Evolutionary conservation across 2,329 filamentous ascomycete species (phyloP).

Genomic region (Aspergillus fructus): DNA sequence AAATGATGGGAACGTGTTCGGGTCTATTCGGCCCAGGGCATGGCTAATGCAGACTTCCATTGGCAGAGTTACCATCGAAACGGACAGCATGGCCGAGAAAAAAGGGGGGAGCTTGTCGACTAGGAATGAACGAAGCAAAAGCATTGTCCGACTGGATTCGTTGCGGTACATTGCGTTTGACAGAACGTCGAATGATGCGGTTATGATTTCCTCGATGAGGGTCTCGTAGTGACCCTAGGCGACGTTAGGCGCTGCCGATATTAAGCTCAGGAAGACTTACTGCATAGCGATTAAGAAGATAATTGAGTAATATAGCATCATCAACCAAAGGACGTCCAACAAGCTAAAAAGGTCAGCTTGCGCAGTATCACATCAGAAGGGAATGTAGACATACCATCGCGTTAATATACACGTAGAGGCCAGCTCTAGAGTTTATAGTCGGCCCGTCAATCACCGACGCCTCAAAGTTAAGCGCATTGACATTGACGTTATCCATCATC

Average conservation of each 20-base stretch:
- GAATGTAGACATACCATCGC: slow-evolving; percentile 60
- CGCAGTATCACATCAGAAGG: not conserved
- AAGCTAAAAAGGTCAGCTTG: slow-evolving; percentile 57
- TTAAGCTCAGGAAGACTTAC: slow-evolving; percentile 44
- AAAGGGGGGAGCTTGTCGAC: slow-evolving; percentile 69
- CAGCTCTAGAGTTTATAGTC: slow-evolving; percentile 72
- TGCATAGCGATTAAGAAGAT: slow-evolving; percentile 81
- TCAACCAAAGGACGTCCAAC: slow-evolving; percentile 80
- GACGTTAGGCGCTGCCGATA: slow-evolving; percentile 1
- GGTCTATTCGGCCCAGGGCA: slow-evolving; percentile 63
- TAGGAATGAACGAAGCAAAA: slow-evolving; percentile 81
- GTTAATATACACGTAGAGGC: slow-evolving; percentile 82
- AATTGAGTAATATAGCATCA: slow-evolving; percentile 73
- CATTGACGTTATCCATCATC: slow-evolving; percentile 43
- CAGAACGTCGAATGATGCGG: slow-evolving; percentile 85
- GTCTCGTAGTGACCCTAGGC: slow-evolving; percentile 70
- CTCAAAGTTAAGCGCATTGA: slow-evolving; percentile 53
- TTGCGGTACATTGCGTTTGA: slow-evolving; percentile 79
- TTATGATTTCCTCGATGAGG: slow-evolving; percentile 77
- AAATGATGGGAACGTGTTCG: slow-evolving; percentile 62
- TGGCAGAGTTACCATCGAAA: slow-evolving; percentile 59
- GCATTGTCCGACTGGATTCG: slow-evolving; percentile 60
- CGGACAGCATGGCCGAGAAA: slow-evolving; percentile 56
- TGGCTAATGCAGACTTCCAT: slow-evolving; percentile 66
- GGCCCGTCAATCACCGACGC: slow-evolving; percentile 64